Percentiles rank a stretch among this genome's conserved stretches.
Conservation (phyloP, 192 early-diverging fungal genomes). For the Borealophlyctis nickersoniae region DNA sequence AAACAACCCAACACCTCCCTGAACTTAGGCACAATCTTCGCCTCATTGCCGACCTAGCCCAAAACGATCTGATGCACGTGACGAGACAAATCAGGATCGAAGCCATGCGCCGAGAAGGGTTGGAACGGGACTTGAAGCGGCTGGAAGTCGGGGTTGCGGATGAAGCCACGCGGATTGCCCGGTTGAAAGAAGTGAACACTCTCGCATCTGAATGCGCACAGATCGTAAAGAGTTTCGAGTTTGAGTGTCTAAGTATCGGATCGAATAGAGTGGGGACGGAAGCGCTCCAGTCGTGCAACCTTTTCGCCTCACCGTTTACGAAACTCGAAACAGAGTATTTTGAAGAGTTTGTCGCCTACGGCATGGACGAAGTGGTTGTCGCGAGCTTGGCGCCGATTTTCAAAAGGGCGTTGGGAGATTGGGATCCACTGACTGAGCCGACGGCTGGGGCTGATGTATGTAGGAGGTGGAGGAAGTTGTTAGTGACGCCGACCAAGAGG, state of each 20-base stretch:
- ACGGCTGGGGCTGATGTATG: conserved; percentile 48
- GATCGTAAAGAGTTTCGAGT: conserved; percentile 10
- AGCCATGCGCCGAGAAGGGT: conserved; percentile 23
- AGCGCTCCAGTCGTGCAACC: not conserved
- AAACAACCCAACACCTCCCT: conserved; percentile 57
- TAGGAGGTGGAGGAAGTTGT: conserved; percentile 54
- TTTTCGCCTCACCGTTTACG: conserved; percentile 53
- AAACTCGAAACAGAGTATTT: conserved; percentile 52
- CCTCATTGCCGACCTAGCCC: conserved; percentile 68
- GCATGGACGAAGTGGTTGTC: conserved; percentile 66
- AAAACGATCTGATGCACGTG: conserved; percentile 64
- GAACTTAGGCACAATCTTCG: conserved; percentile 77
- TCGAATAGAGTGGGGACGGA: not conserved
- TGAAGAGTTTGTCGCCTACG: conserved; percentile 53
- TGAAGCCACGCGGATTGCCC: conserved; percentile 42
- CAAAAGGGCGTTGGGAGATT: conserved; percentile 46
- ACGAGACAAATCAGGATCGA: conserved; percentile 54
- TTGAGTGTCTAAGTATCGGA: conserved; percentile 6
- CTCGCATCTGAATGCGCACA: conserved; percentile 46
- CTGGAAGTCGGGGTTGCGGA: conserved; percentile 27
- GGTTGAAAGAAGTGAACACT: conserved; percentile 40
- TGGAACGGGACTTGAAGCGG: conserved; percentile 34
- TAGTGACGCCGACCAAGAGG: conserved; percentile 33
- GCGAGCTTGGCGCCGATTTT: conserved; percentile 54
- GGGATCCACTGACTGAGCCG: conserved; percentile 68